These are phyloP conservation scores for Kuraishia borneana DNA, from an alignment of 805 yeast genomes.

Conservation along the genomic window DNA sequence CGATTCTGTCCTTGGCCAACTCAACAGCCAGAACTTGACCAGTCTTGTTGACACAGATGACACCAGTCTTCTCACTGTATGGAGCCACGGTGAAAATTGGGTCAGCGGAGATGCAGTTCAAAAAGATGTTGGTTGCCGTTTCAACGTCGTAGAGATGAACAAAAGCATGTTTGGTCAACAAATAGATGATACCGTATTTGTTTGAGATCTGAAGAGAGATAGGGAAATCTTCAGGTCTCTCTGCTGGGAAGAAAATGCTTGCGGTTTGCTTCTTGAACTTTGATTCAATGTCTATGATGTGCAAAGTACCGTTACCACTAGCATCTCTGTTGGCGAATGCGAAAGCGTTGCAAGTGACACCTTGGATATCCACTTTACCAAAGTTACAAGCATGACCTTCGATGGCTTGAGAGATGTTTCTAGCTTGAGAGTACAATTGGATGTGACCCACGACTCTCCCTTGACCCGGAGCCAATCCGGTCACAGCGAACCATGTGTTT, in stretches of 20 bases:
- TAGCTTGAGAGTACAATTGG: slow-evolving; percentile 78
- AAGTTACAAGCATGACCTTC: slow-evolving; percentile 96
- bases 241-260: slow-evolving; percentile 94
- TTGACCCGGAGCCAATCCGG: slow-evolving; percentile 89
- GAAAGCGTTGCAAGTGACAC: slow-evolving; percentile 32
- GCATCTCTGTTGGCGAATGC: slow-evolving; percentile 87
- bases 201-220: slow-evolving; percentile 80
- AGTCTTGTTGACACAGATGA: slow-evolving; percentile 84
- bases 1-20: slow-evolving; percentile 70
- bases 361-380: slow-evolving; percentile 65
- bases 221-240: slow-evolving; percentile 94
- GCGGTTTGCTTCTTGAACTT: slow-evolving; percentile 82
- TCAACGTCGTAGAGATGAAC: slow-evolving; percentile 93
- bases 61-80: slow-evolving; percentile 67
- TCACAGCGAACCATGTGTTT: slow-evolving; percentile 87
- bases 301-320: slow-evolving; percentile 71
- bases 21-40: slow-evolving; percentile 95
- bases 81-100: slow-evolving; percentile 85
- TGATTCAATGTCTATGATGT: slow-evolving; percentile 94
- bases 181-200: slow-evolving; percentile 76
- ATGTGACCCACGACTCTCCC: slow-evolving; percentile 94
- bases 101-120: slow-evolving; percentile 92
- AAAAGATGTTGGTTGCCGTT: slow-evolving; percentile 84
- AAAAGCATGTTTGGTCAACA: slow-evolving; percentile 92
- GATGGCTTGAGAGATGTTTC: slow-evolving; percentile 91